phyloP scores from a whole-genome alignment of 441 rosid species.

The Arabidopsis lyrata region DNA sequence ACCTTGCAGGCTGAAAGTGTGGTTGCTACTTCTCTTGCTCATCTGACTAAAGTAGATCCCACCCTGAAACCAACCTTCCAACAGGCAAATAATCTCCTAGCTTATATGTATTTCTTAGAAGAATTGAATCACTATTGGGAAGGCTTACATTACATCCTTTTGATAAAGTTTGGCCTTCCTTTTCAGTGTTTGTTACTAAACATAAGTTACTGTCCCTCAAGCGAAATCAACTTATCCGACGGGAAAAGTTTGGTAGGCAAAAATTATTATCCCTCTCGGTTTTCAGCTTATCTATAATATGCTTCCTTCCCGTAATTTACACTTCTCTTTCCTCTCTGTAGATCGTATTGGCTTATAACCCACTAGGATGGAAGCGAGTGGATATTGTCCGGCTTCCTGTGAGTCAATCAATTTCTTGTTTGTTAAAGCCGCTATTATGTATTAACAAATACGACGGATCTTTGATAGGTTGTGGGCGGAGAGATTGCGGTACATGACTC shows the following conservation, averaged over 20 bases:
- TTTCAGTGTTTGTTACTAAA: conserved; percentile 95
- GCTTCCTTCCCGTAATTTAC: conserved; percentile 34
- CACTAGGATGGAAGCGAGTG: conserved; percentile 97
- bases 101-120: conserved; percentile 22
- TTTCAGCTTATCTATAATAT: conserved; percentile 30
- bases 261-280: conserved; percentile 22
- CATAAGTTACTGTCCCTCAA: conserved; percentile 93
- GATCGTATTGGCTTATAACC: conserved; percentile 85
- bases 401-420: conserved; percentile 49
- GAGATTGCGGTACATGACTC: conserved; percentile 76
- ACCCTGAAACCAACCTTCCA: conserved; percentile 59
- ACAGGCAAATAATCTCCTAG: conserved; percentile 65
- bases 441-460: conserved; percentile 15
- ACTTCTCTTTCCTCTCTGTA: conserved; percentile 46
- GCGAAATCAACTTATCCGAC: conserved; percentile 67
- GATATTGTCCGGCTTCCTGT: conserved; percentile 91
- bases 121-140: conserved; percentile 14
- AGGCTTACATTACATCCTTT: conserved; percentile 6
- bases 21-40: conserved; percentile 80
- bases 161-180: conserved; percentile 18
- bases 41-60: conserved; percentile 63
- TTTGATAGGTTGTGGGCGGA: conserved; percentile 69
- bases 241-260: conserved; percentile 83
- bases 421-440: conserved; percentile 18
- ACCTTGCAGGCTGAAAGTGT: conserved; percentile 84